Conservation (phyloP, 2,329 filamentous ascomycete species). For the Chrysoporthe puriensis region DNA sequence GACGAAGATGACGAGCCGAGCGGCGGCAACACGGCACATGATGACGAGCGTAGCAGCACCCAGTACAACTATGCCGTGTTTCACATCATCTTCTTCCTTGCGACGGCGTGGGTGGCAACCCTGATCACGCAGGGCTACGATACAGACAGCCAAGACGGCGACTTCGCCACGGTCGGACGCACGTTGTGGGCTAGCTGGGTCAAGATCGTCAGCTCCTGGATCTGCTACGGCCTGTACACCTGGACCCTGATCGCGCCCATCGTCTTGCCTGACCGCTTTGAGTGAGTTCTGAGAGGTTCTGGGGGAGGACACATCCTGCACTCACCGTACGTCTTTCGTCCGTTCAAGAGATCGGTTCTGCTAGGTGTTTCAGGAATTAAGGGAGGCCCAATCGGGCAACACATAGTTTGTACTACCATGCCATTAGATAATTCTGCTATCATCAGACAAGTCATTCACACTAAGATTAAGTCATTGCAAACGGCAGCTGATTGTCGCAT, state of each 20-base stretch:
- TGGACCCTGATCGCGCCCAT: slow-evolving; percentile 93
- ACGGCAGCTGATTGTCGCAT: slow-evolving; percentile 11
- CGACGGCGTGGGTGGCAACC: slow-evolving; percentile 94
- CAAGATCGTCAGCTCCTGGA: slow-evolving; percentile 97
- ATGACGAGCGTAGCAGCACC: slow-evolving; percentile 86
- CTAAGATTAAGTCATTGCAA: slow-evolving; percentile 15
- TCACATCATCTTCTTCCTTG: slow-evolving; percentile 96
- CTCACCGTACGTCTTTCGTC: slow-evolving; percentile 42
- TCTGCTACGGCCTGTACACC: slow-evolving; percentile 90
- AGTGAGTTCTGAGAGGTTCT: slow-evolving; percentile 13
- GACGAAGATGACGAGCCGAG: slow-evolving; percentile 67
- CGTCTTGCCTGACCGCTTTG: slow-evolving; percentile 81
- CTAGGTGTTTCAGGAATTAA: slow-evolving; percentile 2
- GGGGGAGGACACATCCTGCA: slow-evolving; percentile 32
- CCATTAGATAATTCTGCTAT: background rate
- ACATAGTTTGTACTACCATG: slow-evolving; percentile 20
- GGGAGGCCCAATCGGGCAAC: background rate
- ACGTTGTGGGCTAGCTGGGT: slow-evolving; percentile 99
- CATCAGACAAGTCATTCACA: background rate
- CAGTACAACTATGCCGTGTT: slow-evolving; percentile 98
- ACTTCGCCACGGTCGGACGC: slow-evolving; percentile 90
- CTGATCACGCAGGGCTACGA: slow-evolving; percentile 78
- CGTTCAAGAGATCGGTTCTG: slow-evolving; percentile 14
- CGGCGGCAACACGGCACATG: slow-evolving; percentile 66
- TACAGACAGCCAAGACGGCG: slow-evolving; percentile 63